Percentiles rank a stretch among this genome's conserved stretches.
phyloP scores from a whole-genome alignment of 2,329 filamentous ascomycete species.

The Emergomyces africanus region DNA sequence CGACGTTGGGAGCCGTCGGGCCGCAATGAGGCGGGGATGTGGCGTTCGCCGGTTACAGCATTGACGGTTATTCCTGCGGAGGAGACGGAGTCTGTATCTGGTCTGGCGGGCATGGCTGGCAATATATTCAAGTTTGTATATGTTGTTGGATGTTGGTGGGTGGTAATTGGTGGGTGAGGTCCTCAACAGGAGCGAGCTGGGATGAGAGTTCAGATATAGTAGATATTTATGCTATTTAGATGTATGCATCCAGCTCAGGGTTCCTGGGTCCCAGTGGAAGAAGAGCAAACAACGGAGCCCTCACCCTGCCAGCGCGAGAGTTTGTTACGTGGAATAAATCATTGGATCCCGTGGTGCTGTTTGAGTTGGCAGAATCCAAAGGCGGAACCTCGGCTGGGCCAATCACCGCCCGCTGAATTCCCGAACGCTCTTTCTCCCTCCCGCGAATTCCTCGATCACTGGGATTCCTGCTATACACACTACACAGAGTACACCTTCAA shows the following conservation, averaged over 20 bases:
- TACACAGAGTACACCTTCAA: neutral
- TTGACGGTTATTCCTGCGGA: constrained; percentile 64
- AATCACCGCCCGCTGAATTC: constrained; percentile 9
- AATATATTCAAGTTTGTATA: constrained; percentile 3
- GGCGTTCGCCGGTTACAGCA: constrained; percentile 61
- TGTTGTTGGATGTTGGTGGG: neutral
- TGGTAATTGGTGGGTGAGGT: neutral
- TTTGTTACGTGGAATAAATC: neutral
- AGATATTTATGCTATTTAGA: neutral
- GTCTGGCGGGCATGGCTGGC: constrained; percentile 38
- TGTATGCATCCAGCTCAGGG: neutral
- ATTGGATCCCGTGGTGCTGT: too few species aligned
- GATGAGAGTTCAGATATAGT: neutral
- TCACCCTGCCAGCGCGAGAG: neutral
- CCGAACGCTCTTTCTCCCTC: constrained; percentile 3
- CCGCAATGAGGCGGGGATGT: constrained; percentile 77
- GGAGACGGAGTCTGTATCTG: constrained; percentile 22
- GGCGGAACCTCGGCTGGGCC: constrained; percentile 1
- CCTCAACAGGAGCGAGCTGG: neutral
- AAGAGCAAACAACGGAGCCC: neutral
- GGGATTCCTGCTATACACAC: too few species aligned
- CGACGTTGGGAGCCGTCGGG: constrained; percentile 84
- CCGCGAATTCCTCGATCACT: neutral
- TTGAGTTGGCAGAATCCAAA: neutral
- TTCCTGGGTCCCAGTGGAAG: neutral